Conservation (phyloP, 139 green algal genomes). For the Gonium pectorale region DNA sequence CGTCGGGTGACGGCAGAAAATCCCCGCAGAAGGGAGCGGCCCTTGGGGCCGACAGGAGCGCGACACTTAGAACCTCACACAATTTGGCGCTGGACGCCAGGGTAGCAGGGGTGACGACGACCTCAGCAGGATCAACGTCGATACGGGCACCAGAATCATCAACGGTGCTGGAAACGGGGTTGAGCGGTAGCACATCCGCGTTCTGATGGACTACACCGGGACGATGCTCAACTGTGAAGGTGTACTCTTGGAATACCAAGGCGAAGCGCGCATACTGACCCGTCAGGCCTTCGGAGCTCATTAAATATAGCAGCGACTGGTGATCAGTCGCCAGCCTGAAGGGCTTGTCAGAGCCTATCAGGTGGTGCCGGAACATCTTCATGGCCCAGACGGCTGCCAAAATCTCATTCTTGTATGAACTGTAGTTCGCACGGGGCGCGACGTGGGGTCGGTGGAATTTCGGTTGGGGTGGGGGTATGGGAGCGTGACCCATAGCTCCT, state of each 20-base stretch:
- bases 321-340: conserved; percentile 45
- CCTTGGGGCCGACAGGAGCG: too few relatives aligned
- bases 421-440: too few relatives aligned
- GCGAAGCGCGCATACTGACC: conserved; percentile 39
- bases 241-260: conserved; percentile 27
- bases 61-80: too few relatives aligned
- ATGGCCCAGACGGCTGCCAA: conserved; percentile 35
- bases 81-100: too few relatives aligned
- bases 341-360: conserved; percentile 2
- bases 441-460: too few relatives aligned
- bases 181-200: neutral
- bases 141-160: neutral
- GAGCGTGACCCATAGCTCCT: too few relatives aligned
- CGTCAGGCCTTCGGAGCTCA: neutral
- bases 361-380: conserved; percentile 37
- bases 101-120: too few relatives aligned
- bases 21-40: too few relatives aligned
- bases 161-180: neutral
- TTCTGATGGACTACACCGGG: neutral
- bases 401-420: conserved; percentile 34
- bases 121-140: neutral
- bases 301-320: conserved; percentile 30
- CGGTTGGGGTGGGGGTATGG: too few relatives aligned
- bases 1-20: too few relatives aligned
- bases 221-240: conserved; percentile 19